These are phyloP conservation scores for Talaromyces nanjingensis DNA, from an alignment of 495 filamentous ascomycete genomes.

Conservation along the genomic window DNA sequence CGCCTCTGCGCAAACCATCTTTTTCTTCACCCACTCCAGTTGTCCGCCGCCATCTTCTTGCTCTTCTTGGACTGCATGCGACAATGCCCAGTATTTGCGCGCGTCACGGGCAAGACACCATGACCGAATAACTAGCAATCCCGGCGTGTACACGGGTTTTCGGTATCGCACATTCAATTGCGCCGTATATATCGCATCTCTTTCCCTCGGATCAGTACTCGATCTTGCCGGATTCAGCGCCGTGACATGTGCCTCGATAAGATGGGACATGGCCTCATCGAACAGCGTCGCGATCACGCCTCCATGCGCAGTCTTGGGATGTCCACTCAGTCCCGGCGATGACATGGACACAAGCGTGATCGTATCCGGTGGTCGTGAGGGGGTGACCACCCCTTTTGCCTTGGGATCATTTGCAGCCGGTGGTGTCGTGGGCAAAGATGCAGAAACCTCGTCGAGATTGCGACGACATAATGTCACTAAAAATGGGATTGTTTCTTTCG, in stretches of 20 bases:
- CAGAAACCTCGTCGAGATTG: slow-evolving; percentile 10
- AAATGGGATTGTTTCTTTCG: slow-evolving; percentile 32
- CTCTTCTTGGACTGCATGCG: slow-evolving; percentile 33
- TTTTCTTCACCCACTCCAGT: slow-evolving; percentile 25
- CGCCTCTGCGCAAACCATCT: slow-evolving; percentile 30
- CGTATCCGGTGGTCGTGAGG: slow-evolving; percentile 26
- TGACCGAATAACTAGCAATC: slow-evolving; percentile 24
- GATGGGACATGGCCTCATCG: slow-evolving; percentile 51
- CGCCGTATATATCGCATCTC: slow-evolving; percentile 25
- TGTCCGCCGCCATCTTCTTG: slow-evolving; percentile 22
- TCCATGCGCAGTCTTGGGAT: slow-evolving; percentile 34
- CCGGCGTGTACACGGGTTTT: slow-evolving; percentile 25
- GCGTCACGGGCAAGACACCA: slow-evolving; percentile 27
- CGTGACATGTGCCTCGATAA: slow-evolving; percentile 25
- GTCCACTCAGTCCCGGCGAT: slow-evolving; percentile 30
- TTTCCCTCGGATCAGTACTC: not conserved
- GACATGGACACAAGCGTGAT: slow-evolving; percentile 29
- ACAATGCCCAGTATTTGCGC: slow-evolving; percentile 35
- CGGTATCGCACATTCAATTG: slow-evolving; percentile 38
- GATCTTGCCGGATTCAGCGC: slow-evolving; percentile 21
- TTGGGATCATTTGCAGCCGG: slow-evolving; percentile 17
- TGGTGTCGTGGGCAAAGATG: slow-evolving; percentile 14
- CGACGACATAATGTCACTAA: slow-evolving; percentile 29
- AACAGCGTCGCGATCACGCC: slow-evolving; percentile 61
- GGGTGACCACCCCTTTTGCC: slow-evolving; percentile 15